Conservation (phyloP, 352 stramenopile genomes). For the Phytopythium vexans region DNA sequence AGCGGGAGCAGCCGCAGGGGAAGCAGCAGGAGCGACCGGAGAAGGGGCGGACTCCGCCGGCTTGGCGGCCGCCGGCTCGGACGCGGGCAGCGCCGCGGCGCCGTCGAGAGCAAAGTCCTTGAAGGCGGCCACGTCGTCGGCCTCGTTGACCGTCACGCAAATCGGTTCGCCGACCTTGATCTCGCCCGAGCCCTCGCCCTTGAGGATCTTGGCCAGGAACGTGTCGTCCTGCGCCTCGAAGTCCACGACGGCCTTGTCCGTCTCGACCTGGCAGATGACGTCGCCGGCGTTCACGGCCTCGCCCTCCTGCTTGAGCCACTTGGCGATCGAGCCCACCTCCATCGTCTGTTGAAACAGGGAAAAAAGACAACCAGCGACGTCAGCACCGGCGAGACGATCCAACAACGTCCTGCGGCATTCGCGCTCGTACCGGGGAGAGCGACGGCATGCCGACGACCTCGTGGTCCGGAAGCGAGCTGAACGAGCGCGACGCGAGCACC, state of each 20-base stretch:
- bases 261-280: conserved; percentile 95
- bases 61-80: conserved; percentile 15
- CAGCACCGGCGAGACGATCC: conserved; percentile 1
- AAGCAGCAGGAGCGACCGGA: conserved; percentile 13
- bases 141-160: conserved; percentile 61
- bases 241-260: conserved; percentile 98
- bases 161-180: conserved; percentile 80
- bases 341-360: conserved; percentile 77
- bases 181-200: conserved; percentile 78
- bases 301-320: conserved; percentile 92
- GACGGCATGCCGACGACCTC: conserved; percentile 74
- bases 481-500: conserved; percentile 26
- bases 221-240: conserved; percentile 97
- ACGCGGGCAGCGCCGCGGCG: conserved; percentile 22
- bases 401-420: neutral
- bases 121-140: conserved; percentile 54
- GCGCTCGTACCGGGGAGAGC: conserved; percentile 44
- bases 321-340: conserved; percentile 92
- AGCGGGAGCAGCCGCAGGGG: conserved; percentile 6
- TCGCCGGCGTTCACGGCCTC: conserved; percentile 91
- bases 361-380: conserved; percentile 1
- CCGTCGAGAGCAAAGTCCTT: conserved; percentile 48
- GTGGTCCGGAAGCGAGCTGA: conserved; percentile 65
- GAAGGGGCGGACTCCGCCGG: conserved; percentile 17
- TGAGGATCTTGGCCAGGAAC: conserved; percentile 95